Evolutionary conservation across 73 alveolate species (phyloP).

Genomic region (Stentor coeruleus): DNA sequence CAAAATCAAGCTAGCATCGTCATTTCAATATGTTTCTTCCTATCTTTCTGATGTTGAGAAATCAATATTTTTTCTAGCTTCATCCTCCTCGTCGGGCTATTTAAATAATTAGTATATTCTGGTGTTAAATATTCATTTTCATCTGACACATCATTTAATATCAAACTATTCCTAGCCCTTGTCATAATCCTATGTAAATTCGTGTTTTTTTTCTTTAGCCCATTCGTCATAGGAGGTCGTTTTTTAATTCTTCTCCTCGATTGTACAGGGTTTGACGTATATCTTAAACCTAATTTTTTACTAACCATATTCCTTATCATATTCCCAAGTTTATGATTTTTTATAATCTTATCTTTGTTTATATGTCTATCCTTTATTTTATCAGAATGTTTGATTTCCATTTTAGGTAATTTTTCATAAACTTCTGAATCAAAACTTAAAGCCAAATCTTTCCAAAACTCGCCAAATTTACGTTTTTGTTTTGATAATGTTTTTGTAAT

Average conservation of each 20-base stretch:
- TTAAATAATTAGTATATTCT: background rate
- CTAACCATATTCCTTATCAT: background rate
- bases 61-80: background rate
- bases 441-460: background rate
- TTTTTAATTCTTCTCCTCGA: background rate
- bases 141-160: background rate
- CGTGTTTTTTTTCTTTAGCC: background rate
- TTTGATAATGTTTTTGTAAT: background rate
- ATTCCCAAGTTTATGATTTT: background rate
- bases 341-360: background rate
- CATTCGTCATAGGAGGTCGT: background rate
- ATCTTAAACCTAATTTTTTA: background rate
- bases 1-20: no score
- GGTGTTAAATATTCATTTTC: background rate
- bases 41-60: background rate
- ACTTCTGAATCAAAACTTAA: background rate
- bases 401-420: no score
- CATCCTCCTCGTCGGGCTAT: background rate
- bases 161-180: background rate
- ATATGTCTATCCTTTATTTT: background rate
- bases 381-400: background rate
- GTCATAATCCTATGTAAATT: background rate
- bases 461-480: background rate
- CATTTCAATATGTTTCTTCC: background rate
- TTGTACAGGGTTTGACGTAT: background rate